Percentiles rank a stretch among this genome's conserved stretches.
Evolutionary conservation across 257 asterid species (phyloP).

Genomic region (Cinchona pubescens): DNA sequence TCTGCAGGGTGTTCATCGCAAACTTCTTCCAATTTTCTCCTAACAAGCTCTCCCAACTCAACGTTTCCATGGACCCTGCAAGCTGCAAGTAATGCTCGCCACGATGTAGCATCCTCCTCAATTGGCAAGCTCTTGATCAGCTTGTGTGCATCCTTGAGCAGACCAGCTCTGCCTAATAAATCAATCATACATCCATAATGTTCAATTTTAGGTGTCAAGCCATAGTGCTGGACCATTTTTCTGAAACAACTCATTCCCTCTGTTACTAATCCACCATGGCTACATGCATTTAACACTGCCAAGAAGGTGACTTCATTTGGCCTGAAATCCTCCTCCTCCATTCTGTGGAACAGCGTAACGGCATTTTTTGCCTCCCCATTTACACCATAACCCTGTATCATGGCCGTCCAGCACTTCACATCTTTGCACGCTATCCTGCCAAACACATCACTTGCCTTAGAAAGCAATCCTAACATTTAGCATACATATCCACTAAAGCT

Average conservation of each 20-base stretch:
- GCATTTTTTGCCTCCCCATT: constrained; percentile 51
- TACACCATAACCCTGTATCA: constrained; percentile 52
- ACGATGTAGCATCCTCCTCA: constrained; percentile 55
- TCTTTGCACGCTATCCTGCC: constrained; percentile 44
- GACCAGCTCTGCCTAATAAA: constrained; percentile 59
- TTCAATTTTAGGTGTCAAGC: constrained; percentile 46
- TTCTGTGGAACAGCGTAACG: constrained; percentile 33
- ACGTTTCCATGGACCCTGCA: constrained; percentile 57
- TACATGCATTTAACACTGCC: constrained; percentile 55
- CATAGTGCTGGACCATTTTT: constrained; percentile 50
- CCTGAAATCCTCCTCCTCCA: constrained; percentile 48
- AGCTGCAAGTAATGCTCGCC: constrained; percentile 64
- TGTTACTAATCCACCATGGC: constrained; percentile 57
- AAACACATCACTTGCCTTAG: constrained; percentile 44
- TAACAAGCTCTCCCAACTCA: constrained; percentile 47
- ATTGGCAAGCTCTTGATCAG: constrained; percentile 44
- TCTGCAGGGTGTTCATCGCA: constrained; percentile 51
- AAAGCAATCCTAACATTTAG: constrained; percentile 57
- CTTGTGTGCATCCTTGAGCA: constrained; percentile 50
- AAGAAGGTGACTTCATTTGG: constrained; percentile 70
- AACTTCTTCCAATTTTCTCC: constrained; percentile 33
- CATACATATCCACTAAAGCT: constrained; percentile 51
- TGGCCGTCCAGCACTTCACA: constrained; percentile 54
- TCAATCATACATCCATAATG: constrained; percentile 67
- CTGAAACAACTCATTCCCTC: constrained; percentile 46